These are phyloP conservation scores for Hygrocybe coccinea DNA, from an alignment of 768 basidiomycete species.

Conservation along the genomic window DNA sequence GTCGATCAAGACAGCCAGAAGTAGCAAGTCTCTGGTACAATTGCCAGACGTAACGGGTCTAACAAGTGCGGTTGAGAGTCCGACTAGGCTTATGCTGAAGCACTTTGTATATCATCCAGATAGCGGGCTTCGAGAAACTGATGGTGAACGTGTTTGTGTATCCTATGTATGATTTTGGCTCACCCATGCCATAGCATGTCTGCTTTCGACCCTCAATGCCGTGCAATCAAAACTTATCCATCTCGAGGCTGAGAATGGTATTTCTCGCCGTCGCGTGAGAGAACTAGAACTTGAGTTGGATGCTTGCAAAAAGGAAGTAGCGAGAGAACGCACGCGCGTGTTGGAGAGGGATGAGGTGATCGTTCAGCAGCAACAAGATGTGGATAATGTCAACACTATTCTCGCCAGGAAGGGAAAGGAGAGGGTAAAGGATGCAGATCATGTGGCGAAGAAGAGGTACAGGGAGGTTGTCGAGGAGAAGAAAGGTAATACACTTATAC, in stretches of 20 bases:
- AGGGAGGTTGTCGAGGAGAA: constrained; percentile 82
- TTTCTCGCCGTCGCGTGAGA: constrained; percentile 75
- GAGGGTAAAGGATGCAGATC: constrained; percentile 19
- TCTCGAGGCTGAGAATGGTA: constrained; percentile 76
- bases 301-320: constrained; percentile 77
- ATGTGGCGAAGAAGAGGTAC: constrained; percentile 47
- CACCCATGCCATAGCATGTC: constrained; percentile 41
- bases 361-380: constrained; percentile 31
- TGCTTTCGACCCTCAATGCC: constrained; percentile 54
- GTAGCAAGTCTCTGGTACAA: constrained; percentile 18
- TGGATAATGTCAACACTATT: constrained; percentile 19
- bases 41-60: constrained; percentile 83
- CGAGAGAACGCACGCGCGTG: constrained; percentile 60
- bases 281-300: constrained; percentile 88
- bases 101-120: constrained; percentile 48
- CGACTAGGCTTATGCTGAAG: constrained; percentile 50
- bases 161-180: not conserved
- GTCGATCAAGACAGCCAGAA: constrained; percentile 16
- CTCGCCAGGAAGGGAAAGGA: constrained; percentile 39
- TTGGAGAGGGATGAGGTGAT: constrained; percentile 51
- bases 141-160: constrained; percentile 44
- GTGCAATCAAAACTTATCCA: constrained; percentile 67
- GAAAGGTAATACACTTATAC: constrained; percentile 54
- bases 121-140: constrained; percentile 50
- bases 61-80: constrained; percentile 72